Conservation (phyloP, 257 asterid genomes). For the Capsicum pubescens region DNA sequence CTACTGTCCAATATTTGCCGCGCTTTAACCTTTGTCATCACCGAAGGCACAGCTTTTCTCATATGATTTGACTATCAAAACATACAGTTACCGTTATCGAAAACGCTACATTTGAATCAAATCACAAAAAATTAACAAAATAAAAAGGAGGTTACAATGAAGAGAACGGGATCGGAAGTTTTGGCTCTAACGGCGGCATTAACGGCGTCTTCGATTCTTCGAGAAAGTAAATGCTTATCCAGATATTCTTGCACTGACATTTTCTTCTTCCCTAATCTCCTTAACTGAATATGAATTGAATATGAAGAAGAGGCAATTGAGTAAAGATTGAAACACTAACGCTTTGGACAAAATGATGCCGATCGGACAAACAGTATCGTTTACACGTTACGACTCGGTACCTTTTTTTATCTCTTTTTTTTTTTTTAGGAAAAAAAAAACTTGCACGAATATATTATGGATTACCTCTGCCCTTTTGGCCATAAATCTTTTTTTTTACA, state of each 20-base stretch:
- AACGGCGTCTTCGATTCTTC: conserved; percentile 97
- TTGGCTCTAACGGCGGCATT: conserved; percentile 99
- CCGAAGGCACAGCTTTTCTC: conserved; percentile 88
- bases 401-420: no score
- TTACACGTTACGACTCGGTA: neutral
- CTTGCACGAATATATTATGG: no score
- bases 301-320: neutral
- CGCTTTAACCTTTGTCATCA: conserved; percentile 86
- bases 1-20: conserved; percentile 95
- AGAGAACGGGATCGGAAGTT: conserved; percentile 91
- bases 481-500: no score
- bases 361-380: neutral
- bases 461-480: no score
- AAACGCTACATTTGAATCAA: neutral
- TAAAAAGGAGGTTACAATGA: conserved; percentile 52
- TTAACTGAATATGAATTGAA: neutral
- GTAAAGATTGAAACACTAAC: neutral
- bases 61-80: conserved; percentile 73
- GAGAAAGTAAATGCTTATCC: conserved; percentile 85
- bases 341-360: neutral
- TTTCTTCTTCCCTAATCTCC: conserved; percentile 20
- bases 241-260: conserved; percentile 98
- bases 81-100: neutral
- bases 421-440: no score
- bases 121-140: neutral